Percentiles rank a stretch among this genome's conserved stretches.
These are phyloP conservation scores for Ophiosphaerella korrae DNA, from an alignment of 2,329 filamentous ascomycete genomes.

Conservation along the genomic window DNA sequence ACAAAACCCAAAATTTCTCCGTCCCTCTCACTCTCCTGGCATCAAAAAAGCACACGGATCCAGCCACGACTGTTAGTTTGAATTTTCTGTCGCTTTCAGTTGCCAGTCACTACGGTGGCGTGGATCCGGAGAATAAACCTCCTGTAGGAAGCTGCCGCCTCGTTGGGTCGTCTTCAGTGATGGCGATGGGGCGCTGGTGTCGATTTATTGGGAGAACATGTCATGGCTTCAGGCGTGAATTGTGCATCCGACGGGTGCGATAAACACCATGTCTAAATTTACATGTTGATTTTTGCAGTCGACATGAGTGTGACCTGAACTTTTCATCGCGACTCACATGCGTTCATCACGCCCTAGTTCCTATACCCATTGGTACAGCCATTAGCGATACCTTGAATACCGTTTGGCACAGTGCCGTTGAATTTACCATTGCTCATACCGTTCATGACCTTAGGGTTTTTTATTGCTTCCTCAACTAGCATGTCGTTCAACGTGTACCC, in stretches of 20 bases:
- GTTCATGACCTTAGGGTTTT: constrained; percentile 26
- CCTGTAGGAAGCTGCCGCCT: constrained; percentile 71
- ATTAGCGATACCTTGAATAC: constrained; percentile 14
- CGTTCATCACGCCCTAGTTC: constrained; percentile 21
- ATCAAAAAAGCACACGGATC: constrained; percentile 66
- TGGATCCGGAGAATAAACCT: constrained; percentile 68
- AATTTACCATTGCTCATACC: constrained; percentile 30
- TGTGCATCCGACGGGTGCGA: not conserved
- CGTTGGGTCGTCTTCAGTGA: constrained; percentile 72
- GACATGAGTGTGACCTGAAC: no score
- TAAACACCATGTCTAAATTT: not conserved
- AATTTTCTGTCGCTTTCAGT: constrained; percentile 62
- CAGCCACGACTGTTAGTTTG: constrained; percentile 70
- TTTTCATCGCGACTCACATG: no score
- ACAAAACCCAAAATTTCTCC: constrained; percentile 4
- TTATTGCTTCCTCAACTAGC: constrained; percentile 41
- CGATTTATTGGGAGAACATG: constrained; percentile 70
- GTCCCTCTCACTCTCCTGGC: constrained; percentile 49
- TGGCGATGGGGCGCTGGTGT: constrained; percentile 73
- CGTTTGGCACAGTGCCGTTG: constrained; percentile 15
- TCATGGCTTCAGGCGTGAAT: constrained; percentile 17
- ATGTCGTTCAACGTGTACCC: constrained; percentile 60
- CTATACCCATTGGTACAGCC: constrained; percentile 29
- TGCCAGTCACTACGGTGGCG: constrained; percentile 68
- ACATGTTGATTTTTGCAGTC: not conserved